Evolutionary conservation across 1,139 yeast species (phyloP), one percentile per base, ranked within the genome.

Genomic region (Arxiozyma telluris): DNA sequence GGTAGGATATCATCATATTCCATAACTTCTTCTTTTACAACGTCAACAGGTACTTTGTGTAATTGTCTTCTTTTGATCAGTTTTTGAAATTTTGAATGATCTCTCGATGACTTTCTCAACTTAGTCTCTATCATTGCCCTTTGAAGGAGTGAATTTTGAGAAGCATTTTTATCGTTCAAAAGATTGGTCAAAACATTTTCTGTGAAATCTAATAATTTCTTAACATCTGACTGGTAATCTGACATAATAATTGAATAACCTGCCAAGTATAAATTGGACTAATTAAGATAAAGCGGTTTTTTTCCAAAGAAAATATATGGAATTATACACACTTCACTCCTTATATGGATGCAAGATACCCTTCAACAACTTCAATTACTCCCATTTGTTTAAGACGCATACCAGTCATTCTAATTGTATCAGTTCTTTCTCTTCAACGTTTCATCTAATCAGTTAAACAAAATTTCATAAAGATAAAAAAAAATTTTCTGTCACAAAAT

Each of bases 211-310:
- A 57, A 50, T 17, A 60, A 43, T 41, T 55, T 56, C 23, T 22
- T 20, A 12, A 60, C 58, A 34, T 59, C 58, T 23, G 50, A 49
- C 6, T 52, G 46, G 45, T 57, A 55, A 22, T 55, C 58, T 50
- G 47, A 43, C 52, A 44, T 44, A 18, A 3, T 34, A 15, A 34
- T 15, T 15, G 39, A 34, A 15, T 27, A 27, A 27, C 30, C 30
- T 9, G 30, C 11, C 30, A 6, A 8, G 11, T 27, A 27, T 27
- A 8, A 27, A 8, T 9, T 6, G 30, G 30, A 6, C 7, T 27
- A 27, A 27, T 27, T 27, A 8, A 8, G 7, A 27, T 27, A 5
- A 27, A 27, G 7, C 11, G 6, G 11, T 27, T 27, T 7, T 27
- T 27, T 8, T 8, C 11, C 7, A 27, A 27, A 2, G 25, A 23